Evolutionary conservation across 306 rosid species (phyloP).

Genomic region (Mimosa pudica): DNA sequence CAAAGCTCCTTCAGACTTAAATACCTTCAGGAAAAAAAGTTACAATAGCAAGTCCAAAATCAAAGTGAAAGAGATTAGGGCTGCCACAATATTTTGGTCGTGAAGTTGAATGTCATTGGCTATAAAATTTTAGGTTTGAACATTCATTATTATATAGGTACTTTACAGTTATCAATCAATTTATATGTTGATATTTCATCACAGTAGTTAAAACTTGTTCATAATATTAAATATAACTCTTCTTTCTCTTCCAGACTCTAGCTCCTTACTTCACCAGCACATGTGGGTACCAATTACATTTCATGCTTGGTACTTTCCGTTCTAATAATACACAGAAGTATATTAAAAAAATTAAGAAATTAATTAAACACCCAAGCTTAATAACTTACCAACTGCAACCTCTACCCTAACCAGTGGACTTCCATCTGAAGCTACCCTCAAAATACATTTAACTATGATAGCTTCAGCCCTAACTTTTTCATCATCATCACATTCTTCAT

Average conservation of each 20-base stretch:
- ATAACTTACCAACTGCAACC: slow-evolving; percentile 93
- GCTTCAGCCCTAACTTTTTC: slow-evolving; percentile 81
- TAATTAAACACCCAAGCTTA: slow-evolving; percentile 1
- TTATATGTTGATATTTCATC: background rate
- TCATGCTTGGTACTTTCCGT: background rate
- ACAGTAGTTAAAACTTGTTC: background rate
- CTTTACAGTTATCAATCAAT: background rate
- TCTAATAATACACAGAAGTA: slow-evolving; percentile 9
- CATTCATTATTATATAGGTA: background rate
- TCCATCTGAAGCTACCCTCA: slow-evolving; percentile 91
- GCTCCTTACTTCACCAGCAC: background rate
- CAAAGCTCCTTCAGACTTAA: background rate
- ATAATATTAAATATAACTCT: background rate
- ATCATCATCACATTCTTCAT: slow-evolving; percentile 90
- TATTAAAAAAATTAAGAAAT: background rate
- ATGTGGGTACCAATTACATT: background rate
- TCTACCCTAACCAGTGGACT: slow-evolving; percentile 98
- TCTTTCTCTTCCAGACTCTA: background rate
- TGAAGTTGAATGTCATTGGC: background rate
- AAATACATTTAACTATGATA: slow-evolving; percentile 72
- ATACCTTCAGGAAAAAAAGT: background rate
- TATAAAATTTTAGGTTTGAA: background rate
- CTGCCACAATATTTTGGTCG: background rate
- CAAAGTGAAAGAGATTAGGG: background rate
- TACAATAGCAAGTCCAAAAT: background rate